These are phyloP conservation scores for Pyrenophora teres DNA, from an alignment of 2,329 filamentous ascomycete genomes.

Conservation along the genomic window DNA sequence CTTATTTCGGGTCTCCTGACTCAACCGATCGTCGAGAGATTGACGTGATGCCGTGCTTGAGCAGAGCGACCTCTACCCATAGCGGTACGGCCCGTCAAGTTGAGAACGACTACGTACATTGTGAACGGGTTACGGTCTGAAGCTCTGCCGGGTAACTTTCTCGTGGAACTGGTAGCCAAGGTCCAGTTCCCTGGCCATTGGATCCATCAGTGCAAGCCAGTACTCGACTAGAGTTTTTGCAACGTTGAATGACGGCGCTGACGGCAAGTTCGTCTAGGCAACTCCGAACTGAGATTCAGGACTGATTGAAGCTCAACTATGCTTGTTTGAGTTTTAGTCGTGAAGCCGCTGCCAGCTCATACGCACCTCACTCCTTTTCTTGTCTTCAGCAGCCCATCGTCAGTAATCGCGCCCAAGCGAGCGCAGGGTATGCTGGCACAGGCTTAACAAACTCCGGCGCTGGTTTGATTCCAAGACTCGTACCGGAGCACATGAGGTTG, in stretches of 20 bases:
- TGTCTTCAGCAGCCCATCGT: not conserved
- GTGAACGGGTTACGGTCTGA: not conserved
- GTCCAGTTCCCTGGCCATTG: slow-evolving; percentile 15
- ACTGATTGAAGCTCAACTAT: not conserved
- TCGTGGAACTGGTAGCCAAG: slow-evolving; percentile 1
- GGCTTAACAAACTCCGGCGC: not conserved
- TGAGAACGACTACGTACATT: slow-evolving; percentile 2
- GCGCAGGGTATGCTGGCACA: slow-evolving; percentile 1
- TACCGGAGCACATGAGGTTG: slow-evolving; percentile 5
- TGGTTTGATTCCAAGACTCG: not conserved
- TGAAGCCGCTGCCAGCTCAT: slow-evolving; percentile 2
- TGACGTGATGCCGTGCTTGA: slow-evolving; percentile 34
- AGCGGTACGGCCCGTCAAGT: slow-evolving; percentile 36
- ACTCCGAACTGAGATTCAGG: not conserved
- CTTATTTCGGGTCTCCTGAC: slow-evolving; percentile 30
- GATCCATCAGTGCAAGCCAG: slow-evolving; percentile 20
- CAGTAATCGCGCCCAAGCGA: not conserved
- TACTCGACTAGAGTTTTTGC: slow-evolving; percentile 9
- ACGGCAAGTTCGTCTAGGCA: not conserved
- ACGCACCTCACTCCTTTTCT: slow-evolving; percentile 1
- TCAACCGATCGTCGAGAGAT: slow-evolving; percentile 25
- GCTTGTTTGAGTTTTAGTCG: not conserved
- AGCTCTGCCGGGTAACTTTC: not conserved
- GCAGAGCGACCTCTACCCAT: slow-evolving; percentile 33
- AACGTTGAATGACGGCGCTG: slow-evolving; percentile 8